Conservation (phyloP, 2,329 filamentous ascomycete genomes). For the Pyrenochaeta sp. region DNA sequence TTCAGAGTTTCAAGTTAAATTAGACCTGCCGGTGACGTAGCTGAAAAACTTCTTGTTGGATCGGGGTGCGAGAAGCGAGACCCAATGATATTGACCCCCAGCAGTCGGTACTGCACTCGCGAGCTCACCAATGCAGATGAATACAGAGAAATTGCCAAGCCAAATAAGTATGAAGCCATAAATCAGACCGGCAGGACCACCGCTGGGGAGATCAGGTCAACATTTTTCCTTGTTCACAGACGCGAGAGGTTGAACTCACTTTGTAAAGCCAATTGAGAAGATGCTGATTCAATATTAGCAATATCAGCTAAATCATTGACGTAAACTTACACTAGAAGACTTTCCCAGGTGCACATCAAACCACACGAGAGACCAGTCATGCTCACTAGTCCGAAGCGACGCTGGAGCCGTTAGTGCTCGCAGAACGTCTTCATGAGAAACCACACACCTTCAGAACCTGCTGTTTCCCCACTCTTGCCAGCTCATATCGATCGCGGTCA, state of each 20-base stretch:
- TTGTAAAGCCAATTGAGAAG: slow-evolving; percentile 45
- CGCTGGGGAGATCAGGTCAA: slow-evolving; percentile 29
- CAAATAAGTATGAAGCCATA: slow-evolving; percentile 50
- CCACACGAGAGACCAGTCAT: slow-evolving; percentile 49
- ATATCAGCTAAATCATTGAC: background rate
- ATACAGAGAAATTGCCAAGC: slow-evolving; percentile 49
- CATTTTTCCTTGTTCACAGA: background rate
- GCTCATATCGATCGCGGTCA: slow-evolving; percentile 44
- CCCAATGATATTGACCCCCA: slow-evolving; percentile 54
- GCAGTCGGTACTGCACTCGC: slow-evolving; percentile 50
- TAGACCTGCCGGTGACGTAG: slow-evolving; percentile 51
- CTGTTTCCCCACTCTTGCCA: slow-evolving; percentile 46
- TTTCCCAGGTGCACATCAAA: slow-evolving; percentile 51
- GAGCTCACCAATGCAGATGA: slow-evolving; percentile 47
- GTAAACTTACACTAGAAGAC: slow-evolving; percentile 43
- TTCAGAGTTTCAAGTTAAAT: background rate
- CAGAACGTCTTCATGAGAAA: background rate
- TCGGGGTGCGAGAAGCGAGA: slow-evolving; percentile 54
- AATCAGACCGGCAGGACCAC: slow-evolving; percentile 48
- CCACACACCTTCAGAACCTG: slow-evolving; percentile 45
- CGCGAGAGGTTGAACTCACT: slow-evolving; percentile 28
- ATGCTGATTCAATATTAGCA: slow-evolving; percentile 29
- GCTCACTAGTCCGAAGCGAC: slow-evolving; percentile 47
- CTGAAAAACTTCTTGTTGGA: slow-evolving; percentile 55
- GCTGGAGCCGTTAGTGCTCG: slow-evolving; percentile 29